Percentiles rank a stretch among this genome's conserved stretches.
Conservation (phyloP, 2,329 filamentous ascomycete species). For the Dryadomyces quercivorus region DNA sequence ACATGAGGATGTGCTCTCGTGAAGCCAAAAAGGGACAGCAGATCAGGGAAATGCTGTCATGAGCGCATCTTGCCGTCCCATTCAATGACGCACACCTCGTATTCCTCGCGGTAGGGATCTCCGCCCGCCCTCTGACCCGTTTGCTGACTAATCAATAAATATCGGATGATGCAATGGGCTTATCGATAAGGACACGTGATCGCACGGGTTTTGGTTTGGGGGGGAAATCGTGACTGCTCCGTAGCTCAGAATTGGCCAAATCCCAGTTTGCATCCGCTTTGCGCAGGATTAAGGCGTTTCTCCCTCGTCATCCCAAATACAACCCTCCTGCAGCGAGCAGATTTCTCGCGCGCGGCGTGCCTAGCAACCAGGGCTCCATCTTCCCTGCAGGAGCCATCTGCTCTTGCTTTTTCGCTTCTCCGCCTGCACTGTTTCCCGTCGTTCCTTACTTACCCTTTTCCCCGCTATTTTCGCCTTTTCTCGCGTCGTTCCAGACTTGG, state of each 20-base stretch:
- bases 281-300: too few species aligned
- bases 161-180: background rate
- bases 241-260: background rate
- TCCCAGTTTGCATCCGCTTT: background rate
- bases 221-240: background rate
- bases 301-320: background rate
- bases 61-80: background rate
- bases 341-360: background rate
- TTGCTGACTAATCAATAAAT: background rate
- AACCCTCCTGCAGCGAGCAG: background rate
- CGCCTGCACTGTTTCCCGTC: background rate
- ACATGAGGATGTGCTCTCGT: background rate
- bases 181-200: background rate
- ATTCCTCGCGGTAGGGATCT: background rate
- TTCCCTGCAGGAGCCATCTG: background rate
- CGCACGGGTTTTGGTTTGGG: background rate
- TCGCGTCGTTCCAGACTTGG: background rate
- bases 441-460: background rate
- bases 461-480: background rate
- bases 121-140: too few species aligned
- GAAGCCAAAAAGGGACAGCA: background rate
- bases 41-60: background rate
- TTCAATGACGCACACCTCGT: background rate
- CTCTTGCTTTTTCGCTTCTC: background rate
- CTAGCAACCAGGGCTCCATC: background rate